A percentile compares a stretch with the other conserved stretches of the same genome.
These are phyloP conservation scores for Eucalyptus polybractea DNA, from an alignment of 345 rosid genomes.

Conservation along the genomic window DNA sequence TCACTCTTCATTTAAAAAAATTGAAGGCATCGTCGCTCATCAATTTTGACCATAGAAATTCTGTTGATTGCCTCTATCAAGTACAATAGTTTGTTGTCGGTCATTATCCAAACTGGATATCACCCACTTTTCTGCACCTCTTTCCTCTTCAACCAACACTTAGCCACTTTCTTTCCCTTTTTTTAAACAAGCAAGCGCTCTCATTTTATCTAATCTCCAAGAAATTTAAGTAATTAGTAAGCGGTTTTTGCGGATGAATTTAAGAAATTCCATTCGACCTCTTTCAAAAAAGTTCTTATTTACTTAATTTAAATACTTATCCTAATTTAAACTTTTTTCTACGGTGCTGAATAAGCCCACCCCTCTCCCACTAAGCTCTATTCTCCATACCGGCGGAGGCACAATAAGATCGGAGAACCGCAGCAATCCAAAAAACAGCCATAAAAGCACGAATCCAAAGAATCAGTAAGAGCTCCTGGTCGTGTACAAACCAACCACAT, in stretches of 20 bases:
- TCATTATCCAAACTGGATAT: neutral
- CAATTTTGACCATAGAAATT: neutral
- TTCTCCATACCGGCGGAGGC: neutral
- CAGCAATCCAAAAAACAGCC: neutral
- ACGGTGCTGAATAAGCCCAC: neutral
- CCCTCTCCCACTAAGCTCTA: neutral
- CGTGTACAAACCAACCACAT: neutral
- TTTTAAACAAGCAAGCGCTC: neutral
- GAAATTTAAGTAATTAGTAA: neutral
- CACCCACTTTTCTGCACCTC: neutral
- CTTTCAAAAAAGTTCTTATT: neutral
- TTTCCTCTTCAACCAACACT: neutral
- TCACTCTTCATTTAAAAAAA: neutral
- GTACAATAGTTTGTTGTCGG: neutral
- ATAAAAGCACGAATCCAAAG: neutral
- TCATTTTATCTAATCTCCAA: neutral
- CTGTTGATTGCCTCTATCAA: neutral
- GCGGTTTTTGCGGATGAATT: neutral
- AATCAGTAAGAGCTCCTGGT: neutral
- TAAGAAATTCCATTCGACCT: neutral
- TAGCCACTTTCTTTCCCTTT: neutral
- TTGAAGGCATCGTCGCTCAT: neutral
- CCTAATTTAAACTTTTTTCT: neutral
- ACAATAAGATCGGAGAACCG: neutral
- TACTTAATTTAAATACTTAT: neutral